These are phyloP conservation scores for Cercospora sojina DNA, from an alignment of 2,329 filamentous ascomycete species.

Conservation along the genomic window DNA sequence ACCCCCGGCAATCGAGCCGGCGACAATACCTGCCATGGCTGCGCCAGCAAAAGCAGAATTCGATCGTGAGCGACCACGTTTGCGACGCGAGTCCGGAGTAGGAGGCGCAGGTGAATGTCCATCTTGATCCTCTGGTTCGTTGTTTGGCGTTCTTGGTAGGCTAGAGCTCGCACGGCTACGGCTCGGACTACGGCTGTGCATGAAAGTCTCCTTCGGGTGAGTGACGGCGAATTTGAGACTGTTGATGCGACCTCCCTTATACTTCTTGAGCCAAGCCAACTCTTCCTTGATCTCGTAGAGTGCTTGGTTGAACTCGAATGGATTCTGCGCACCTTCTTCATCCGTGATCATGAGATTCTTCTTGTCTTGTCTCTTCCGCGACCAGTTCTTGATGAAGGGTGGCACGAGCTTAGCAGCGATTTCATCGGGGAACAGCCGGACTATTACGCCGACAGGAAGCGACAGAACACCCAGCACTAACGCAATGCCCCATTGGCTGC, in stretches of 20 bases:
- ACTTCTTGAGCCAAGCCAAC: slow-evolving; percentile 73
- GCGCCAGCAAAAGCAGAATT: slow-evolving; percentile 72
- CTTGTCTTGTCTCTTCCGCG: slow-evolving; percentile 42
- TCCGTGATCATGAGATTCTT: slow-evolving; percentile 47
- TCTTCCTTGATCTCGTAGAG: slow-evolving; percentile 76
- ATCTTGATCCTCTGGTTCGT: slow-evolving; percentile 47
- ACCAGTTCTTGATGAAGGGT: slow-evolving; percentile 40
- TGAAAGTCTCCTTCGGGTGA: slow-evolving; percentile 70
- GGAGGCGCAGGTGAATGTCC: slow-evolving; percentile 46
- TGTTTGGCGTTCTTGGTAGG: slow-evolving; percentile 63
- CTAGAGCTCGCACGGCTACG: slow-evolving; percentile 61
- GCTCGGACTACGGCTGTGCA: slow-evolving; percentile 63
- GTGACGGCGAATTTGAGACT: slow-evolving; percentile 75
- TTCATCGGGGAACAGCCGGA: slow-evolving; percentile 79
- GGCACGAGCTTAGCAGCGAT: slow-evolving; percentile 51
- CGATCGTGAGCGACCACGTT: slow-evolving; percentile 64
- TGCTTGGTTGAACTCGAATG: slow-evolving; percentile 65
- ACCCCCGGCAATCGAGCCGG: slow-evolving; percentile 67
- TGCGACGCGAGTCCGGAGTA: slow-evolving; percentile 57
- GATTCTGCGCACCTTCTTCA: slow-evolving; percentile 32
- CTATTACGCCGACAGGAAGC: slow-evolving; percentile 75
- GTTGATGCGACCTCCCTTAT: slow-evolving; percentile 80
- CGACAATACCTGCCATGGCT: slow-evolving; percentile 81
- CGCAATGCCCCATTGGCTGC: slow-evolving; percentile 83
- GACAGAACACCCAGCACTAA: slow-evolving; percentile 81